Evolutionary conservation across 352 stramenopile species (phyloP).

Genomic region (Pythium plurisporium): DNA sequence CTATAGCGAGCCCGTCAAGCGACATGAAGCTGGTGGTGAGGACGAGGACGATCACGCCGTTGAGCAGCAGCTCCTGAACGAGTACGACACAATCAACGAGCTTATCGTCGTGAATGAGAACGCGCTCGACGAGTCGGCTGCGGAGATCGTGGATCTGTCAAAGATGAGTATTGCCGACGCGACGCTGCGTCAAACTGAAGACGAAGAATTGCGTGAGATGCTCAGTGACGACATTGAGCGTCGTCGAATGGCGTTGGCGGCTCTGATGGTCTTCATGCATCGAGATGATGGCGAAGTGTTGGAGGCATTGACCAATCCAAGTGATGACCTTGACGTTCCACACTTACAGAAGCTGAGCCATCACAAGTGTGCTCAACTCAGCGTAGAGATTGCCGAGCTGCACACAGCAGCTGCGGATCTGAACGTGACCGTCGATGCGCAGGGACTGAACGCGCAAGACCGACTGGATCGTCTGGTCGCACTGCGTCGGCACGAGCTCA

Average conservation of each 20-base stretch:
- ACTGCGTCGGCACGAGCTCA: neutral
- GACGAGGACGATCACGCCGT: neutral
- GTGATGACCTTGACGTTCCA: neutral
- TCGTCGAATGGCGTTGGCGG: conserved; percentile 31
- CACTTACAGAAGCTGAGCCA: conserved; percentile 1
- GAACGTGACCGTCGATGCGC: neutral
- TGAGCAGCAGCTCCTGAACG: conserved; percentile 1
- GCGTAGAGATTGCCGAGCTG: neutral
- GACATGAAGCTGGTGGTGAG: too few species aligned
- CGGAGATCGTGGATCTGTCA: conserved; percentile 18
- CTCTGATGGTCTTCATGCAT: conserved; percentile 26
- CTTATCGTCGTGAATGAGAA: conserved; percentile 28
- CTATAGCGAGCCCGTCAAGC: too few species aligned
- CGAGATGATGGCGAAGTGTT: neutral
- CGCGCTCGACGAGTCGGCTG: conserved; percentile 29
- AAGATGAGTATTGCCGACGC: conserved; percentile 17
- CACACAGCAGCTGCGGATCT: too few species aligned
- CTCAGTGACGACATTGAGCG: conserved; percentile 30
- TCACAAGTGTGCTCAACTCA: conserved; percentile 1
- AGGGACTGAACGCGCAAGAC: neutral
- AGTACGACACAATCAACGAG: conserved; percentile 12
- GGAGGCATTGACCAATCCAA: neutral
- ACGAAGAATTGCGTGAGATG: conserved; percentile 33
- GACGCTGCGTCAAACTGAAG: conserved; percentile 33
- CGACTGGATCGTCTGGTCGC: neutral